Evolutionary conservation across 306 rosid species (phyloP), one percentile per base, ranked within the genome.

Genomic region (Acmispon strigosus): DNA sequence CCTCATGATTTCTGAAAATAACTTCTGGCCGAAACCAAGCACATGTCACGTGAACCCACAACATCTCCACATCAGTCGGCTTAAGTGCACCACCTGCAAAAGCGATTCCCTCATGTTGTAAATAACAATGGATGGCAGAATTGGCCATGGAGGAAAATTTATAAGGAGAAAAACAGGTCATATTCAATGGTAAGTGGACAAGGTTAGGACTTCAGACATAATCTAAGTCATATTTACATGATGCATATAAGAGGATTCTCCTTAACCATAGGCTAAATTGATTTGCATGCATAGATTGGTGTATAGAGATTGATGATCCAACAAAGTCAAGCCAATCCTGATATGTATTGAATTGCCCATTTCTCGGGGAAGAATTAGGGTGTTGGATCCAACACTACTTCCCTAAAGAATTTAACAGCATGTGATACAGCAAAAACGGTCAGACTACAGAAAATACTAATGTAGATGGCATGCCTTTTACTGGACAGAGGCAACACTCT

Each of bases 401-500:
- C 79, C 74, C 51, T 32, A 55, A 29, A 53, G 49, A 60, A 43
- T 10, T 50, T 19, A 52, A 57, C 14, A 36, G 41, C 6, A 74
- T 24, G 52, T 43, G 54, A 62, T 56, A 55, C 47, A 36, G 29
- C 49, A 70, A 73, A 55, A 39, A 55, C 9, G 16, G 41, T 66
- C 29, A 32, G 71, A 65, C 57, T n/a, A 11, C 48, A 63, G 65
- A 73, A 67, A 59, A 52, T 43, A 73, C 44, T 59, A 12, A 83
- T 59, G 47, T 45, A 65, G 76, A 59, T 53, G 65, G 59, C 78
- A 47, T 70, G 84, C 98, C 98, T 85, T 90, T 86, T 45, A 93
- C 94, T 42, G 98, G 98, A 86, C 98, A 93, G 54, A 93, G 97
- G 76, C 98, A 93, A 70, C 98, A 93, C 43, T 93, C 96, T 75